Conservation (phyloP, 2,329 filamentous ascomycete genomes). For the Rhexocercosporidium sp. region DNA sequence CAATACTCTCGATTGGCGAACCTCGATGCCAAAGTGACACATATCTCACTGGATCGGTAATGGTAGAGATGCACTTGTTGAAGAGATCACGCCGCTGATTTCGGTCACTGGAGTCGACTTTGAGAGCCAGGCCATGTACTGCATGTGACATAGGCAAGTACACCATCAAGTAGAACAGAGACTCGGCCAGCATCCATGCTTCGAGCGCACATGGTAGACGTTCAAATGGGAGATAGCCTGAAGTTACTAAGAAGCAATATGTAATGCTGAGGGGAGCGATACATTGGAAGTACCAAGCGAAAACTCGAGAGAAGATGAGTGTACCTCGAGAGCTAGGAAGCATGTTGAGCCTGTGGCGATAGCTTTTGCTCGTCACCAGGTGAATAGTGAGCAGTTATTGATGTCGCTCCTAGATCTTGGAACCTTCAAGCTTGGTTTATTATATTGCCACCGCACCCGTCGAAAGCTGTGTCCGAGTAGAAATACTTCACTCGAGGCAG, state of each 20-base stretch:
- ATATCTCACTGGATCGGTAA: constrained; percentile 56
- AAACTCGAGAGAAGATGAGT: neutral
- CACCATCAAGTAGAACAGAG: constrained; percentile 55
- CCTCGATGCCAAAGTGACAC: constrained; percentile 60
- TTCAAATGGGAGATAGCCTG: neutral
- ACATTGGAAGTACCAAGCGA: neutral
- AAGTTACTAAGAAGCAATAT: neutral
- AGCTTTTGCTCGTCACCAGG: too few species aligned
- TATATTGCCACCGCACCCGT: too few species aligned
- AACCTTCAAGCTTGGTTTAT: too few species aligned
- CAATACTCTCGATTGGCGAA: constrained; percentile 54
- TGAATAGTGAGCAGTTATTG: too few species aligned
- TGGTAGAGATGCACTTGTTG: constrained; percentile 51
- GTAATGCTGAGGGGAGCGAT: neutral
- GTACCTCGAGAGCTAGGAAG: neutral
- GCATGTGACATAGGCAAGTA: constrained; percentile 47
- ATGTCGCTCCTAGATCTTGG: too few species aligned
- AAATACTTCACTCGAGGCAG: neutral
- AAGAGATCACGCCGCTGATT: constrained; percentile 52
- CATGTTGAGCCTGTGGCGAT: neutral
- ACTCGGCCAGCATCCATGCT: constrained; percentile 52
- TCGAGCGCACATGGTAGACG: constrained; percentile 28
- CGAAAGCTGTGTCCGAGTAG: too few species aligned
- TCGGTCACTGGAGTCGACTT: constrained; percentile 52
- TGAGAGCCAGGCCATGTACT: constrained; percentile 20